Evolutionary conservation across 345 rosid genomes (phyloP).

Genomic region (Psidium friedrichsthalianum): DNA sequence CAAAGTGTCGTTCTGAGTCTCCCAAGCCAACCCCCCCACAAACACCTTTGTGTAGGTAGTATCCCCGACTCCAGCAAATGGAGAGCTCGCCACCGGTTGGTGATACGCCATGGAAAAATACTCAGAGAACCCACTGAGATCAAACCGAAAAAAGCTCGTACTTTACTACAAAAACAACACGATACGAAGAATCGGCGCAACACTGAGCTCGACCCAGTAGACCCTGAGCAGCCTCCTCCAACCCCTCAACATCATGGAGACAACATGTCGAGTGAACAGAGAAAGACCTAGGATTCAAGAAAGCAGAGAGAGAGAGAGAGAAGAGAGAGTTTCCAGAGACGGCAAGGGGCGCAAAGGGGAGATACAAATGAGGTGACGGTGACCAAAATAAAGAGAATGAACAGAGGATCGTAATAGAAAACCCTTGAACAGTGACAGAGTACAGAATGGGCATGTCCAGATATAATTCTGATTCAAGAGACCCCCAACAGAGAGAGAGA

Average conservation of each 20-base stretch:
- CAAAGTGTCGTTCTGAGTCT: conserved; percentile 21
- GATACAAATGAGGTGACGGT: background rate
- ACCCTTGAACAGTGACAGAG: background rate
- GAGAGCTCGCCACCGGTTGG: conserved; percentile 7
- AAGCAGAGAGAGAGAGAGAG: background rate
- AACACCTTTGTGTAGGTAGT: conserved; percentile 22
- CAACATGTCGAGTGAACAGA: background rate
- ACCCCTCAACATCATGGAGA: background rate
- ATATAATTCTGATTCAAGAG: background rate
- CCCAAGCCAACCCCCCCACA: conserved; percentile 37
- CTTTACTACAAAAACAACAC: background rate
- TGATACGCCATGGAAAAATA: conserved; percentile 4
- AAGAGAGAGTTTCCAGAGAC: background rate
- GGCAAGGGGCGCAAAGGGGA: background rate
- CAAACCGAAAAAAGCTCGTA: background rate
- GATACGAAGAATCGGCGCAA: background rate
- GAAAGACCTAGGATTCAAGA: background rate
- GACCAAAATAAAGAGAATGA: background rate
- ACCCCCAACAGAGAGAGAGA: background rate
- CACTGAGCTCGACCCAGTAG: background rate
- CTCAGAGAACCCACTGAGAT: background rate
- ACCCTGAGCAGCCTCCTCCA: background rate
- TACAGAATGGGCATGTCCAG: background rate
- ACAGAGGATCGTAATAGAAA: background rate
- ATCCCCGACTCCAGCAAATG: conserved; percentile 10